Evolutionary conservation across 306 rosid species (phyloP).

Genomic region (Trichosanthes cucumerina): DNA sequence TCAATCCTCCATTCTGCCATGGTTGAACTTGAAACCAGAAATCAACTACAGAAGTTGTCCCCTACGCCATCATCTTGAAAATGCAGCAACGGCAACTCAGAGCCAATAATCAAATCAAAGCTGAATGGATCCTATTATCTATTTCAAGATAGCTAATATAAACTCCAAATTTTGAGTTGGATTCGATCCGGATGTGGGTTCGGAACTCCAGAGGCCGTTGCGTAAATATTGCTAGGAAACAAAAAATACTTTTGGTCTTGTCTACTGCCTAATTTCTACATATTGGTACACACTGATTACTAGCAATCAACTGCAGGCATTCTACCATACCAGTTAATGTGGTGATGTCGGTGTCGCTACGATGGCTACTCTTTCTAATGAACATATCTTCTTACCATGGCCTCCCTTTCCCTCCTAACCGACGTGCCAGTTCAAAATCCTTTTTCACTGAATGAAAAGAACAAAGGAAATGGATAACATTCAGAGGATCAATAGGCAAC

Average conservation of each 20-base stretch:
- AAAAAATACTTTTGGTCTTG: background rate
- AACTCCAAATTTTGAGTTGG: background rate
- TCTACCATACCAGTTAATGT: background rate
- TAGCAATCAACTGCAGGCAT: conserved; percentile 5
- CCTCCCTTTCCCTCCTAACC: conserved; percentile 58
- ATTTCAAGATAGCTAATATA: background rate
- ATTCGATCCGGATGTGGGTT: background rate
- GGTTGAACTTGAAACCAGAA: background rate
- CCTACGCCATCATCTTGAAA: background rate
- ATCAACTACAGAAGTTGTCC: background rate
- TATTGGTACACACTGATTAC: background rate
- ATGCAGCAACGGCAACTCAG: background rate
- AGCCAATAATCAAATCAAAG: background rate
- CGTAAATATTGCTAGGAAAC: background rate
- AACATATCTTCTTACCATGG: conserved; percentile 42
- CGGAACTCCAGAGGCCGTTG: background rate
- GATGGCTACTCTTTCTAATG: background rate
- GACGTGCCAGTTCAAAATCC: conserved; percentile 85
- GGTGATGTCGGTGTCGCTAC: background rate
- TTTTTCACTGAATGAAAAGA: conserved; percentile 53
- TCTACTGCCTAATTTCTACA: background rate
- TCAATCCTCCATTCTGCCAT: background rate
- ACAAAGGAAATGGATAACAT: conserved; percentile 14
- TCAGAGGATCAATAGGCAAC: background rate
- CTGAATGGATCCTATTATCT: background rate